Evolutionary conservation across 306 rosid genomes (phyloP).

Genomic region (Gynostemma pentaphyllum): DNA sequence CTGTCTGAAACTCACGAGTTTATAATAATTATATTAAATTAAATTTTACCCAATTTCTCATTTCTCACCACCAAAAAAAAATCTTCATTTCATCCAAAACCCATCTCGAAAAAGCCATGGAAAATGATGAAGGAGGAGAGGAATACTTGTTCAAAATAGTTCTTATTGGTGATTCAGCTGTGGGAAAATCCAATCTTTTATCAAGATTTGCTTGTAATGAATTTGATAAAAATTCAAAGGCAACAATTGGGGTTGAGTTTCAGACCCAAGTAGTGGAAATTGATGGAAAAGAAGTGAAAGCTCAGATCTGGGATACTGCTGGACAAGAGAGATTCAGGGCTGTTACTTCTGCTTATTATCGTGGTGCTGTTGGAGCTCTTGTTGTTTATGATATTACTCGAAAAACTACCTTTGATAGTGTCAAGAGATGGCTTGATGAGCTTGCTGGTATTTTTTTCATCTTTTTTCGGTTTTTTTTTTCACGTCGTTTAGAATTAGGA

Average conservation of each 20-base stretch:
- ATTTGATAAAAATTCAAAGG: conserved; percentile 69
- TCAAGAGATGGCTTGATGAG: conserved; percentile 80
- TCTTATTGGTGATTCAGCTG: conserved; percentile 84
- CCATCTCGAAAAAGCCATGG: conserved; percentile 17
- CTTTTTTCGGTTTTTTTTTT: not conserved
- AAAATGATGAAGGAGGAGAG: conserved; percentile 32
- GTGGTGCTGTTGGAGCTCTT: conserved; percentile 88
- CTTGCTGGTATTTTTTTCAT: conserved; percentile 33
- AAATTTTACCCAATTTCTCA: not conserved
- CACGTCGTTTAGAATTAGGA: too few relatives aligned
- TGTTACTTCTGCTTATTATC: conserved; percentile 86
- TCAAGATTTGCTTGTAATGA: conserved; percentile 78
- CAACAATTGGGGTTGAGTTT: conserved; percentile 83
- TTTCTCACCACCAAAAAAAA: not conserved
- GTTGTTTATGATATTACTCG: conserved; percentile 72
- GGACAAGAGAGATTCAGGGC: conserved; percentile 91
- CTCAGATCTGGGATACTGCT: conserved; percentile 99
- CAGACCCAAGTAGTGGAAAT: conserved; percentile 74
- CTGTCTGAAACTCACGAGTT: not conserved
- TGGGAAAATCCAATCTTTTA: conserved; percentile 76
- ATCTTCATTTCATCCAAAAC: too few relatives aligned
- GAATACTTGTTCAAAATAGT: conserved; percentile 86
- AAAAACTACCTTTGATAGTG: conserved; percentile 43
- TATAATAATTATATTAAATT: not conserved
- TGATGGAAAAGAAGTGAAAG: conserved; percentile 73